Base-by-base conservation (phyloP, 2,329 filamentous ascomycete species). In the Fusarium pseudonygamai region DNA sequence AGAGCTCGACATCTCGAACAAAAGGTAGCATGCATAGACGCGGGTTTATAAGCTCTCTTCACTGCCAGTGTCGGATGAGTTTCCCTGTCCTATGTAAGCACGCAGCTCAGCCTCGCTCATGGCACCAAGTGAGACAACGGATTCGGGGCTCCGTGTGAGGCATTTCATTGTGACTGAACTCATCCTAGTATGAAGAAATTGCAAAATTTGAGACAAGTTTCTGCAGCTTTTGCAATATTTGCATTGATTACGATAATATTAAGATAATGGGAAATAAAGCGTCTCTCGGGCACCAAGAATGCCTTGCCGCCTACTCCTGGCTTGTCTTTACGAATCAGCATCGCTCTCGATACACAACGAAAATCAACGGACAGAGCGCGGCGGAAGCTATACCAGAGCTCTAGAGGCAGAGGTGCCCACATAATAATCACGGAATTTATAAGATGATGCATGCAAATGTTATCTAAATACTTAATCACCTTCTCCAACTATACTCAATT, bases 101-200 rank as follows among this genome's bases (percentile, higher is more conserved):
- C 50, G 50, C 50, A 53, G 7, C 34, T 37, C 32, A 16, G 34
- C 50, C 34, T 53, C 50, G 15, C 12, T 53, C 50, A 53, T 22
- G 10, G 9, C 10, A 15, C 20, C 10, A 37, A 53, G n/a, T 8
- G 13, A 53, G n/a, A 18, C 7, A 28, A 37, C 14, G 2, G 34
- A 53, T 37, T 53, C 49, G 6, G 13, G 13, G 7, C 7, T 16
- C 18, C 28, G 14, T 9, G 37, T 53, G 7, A 53, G 49, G 34
- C 32, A 13, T 18, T 53, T 24, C 50, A 53, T 53, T 28, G 5
- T 16, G 34, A 28, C 13, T 12, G 3, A 8, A 28, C 1, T 22
- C 10, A 22, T 12, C 2, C 0, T 9, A 53, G 12, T 5, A 3
- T 6, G 5, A 16, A 22, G 1, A 22, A 36, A 22, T 9, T 22